Evolutionary conservation across 2,329 filamentous ascomycete species (phyloP), one percentile per base, ranked within the genome.

Genomic region (Geoglossum cookeanum): DNA sequence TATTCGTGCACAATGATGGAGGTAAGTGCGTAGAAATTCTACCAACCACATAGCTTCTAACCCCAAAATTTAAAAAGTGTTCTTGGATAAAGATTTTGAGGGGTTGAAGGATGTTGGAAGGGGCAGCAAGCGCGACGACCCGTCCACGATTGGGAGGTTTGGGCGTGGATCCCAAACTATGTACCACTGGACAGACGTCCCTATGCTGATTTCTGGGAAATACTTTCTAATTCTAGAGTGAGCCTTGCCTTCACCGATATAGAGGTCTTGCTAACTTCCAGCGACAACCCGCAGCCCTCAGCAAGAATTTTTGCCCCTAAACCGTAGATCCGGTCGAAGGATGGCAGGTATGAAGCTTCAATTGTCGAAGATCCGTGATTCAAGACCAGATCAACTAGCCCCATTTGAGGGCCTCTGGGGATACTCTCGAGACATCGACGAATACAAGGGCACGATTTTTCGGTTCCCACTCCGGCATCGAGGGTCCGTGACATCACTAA

Each of bases 101-200:
- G 66, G 68, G 0, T 63, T 69, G 22, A 65, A 64, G 49, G 61
- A 67, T 47, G 64, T 69, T 7, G 68, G 68, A 4, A 60, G 63
- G 33, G 66, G 67, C 0, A 68, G 68, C 33, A 69, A 69, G 55
- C 53, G 57, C 54, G 48, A 64, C 3, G 60, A 68, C 33, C 55
- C 54, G 15, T 60, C 58, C 1, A 62, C 63, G 3, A 68, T 68
- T 17, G 68, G 68, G 9, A 65, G 65, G 58, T 69, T 68, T 58
- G 68, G 68, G 4, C 59, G 66, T 33, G 68, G 68, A 2, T 65
- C 66, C 6, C 63, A 69, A 53, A 69, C 66, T 3, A 69, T 69
- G 67, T 69, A 65, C 58, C 68, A 69, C 55, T 69, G 64, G 60
- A 68, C 67, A n/a, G 66, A 67, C 48, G 63, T 64, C 44, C 68